Percentiles rank a stretch among this genome's conserved stretches.
phyloP scores from a whole-genome alignment of 495 filamentous ascomycete genomes.

The Penicillium goetzii region DNA sequence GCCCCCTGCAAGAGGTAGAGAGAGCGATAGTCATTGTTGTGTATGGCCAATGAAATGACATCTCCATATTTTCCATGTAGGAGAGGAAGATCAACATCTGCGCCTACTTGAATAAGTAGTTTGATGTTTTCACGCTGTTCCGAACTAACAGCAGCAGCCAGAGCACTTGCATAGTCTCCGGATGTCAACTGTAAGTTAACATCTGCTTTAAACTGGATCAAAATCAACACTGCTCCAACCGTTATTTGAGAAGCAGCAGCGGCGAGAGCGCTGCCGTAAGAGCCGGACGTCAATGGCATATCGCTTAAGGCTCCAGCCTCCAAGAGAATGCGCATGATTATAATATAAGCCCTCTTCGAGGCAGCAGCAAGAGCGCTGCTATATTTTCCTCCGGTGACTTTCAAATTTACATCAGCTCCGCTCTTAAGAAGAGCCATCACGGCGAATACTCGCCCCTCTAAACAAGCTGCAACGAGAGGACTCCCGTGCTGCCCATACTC shows the following conservation, averaged over 20 bases:
- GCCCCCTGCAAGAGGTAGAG: background rate
- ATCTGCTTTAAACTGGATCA: no score
- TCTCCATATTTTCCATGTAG: background rate
- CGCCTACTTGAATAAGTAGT: background rate
- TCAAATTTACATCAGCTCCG: background rate
- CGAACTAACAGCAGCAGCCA: background rate
- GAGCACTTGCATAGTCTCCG: no score
- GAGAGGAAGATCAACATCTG: background rate
- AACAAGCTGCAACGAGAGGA: background rate
- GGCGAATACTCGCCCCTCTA: background rate
- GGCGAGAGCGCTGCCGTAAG: background rate
- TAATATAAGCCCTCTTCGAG: background rate
- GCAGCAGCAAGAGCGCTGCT: background rate
- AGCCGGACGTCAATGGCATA: background rate
- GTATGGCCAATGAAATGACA: background rate
- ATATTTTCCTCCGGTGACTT: background rate
- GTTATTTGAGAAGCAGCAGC: background rate
- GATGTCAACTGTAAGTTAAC: no score
- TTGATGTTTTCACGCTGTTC: background rate
- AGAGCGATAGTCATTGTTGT: background rate
- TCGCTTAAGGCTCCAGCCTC: background rate
- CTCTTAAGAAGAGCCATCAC: background rate
- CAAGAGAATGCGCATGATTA: background rate
- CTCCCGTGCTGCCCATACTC: background rate
- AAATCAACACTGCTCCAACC: no score